Base-by-base conservation (phyloP, 306 rosid species). In the Trifolium repens region DNA sequence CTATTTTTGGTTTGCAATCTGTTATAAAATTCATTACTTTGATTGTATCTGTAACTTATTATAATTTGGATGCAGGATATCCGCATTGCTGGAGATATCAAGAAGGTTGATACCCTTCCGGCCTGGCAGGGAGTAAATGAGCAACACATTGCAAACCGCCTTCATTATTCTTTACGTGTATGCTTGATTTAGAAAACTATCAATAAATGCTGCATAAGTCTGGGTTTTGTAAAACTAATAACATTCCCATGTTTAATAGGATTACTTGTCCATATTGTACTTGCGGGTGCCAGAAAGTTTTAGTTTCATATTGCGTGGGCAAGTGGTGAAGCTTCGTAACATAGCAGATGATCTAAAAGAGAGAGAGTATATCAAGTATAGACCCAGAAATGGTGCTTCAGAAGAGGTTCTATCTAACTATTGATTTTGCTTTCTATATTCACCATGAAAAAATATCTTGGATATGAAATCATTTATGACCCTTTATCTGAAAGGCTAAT, bases 211-310 rank as follows among this genome's bases (percentile, higher is more conserved):
- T 76, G 37, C 57, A 57, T 14, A 53, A 10, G 35, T 16, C 67
- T 42, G 54, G 15, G 4, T n/a, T 68, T 79, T 76, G 32, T 59
- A 19, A 80, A 27, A 46, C 78, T 69, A 43, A 80, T 82, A 49
- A 26, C 24, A 8, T 78, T 61, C 71, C 75, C 64, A 60, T 74
- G 78, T 74, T 83, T 74, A 63, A 62, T 84, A 94, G 98, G 98
- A 54, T 55, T 94, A 94, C 85, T 75, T 84, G 84, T 94, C 98
- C 74, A 91, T 94, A 78, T 86, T 94, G 86, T 94, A 91, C 91
- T 83, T 94, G 91, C 78, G 86, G 66, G 64, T 84, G 9, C 89
- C 96, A 5, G 84, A 70, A 71, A 67, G 44, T 66, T 94, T 94
- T 80, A 88, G 74, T 24, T 83, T 94, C 69, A 67, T 88, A 76